A percentile compares a stretch with the other conserved stretches of the same genome.
These are phyloP conservation scores for Lantana camara DNA, from an alignment of 257 asterid genomes.

Conservation along the genomic window DNA sequence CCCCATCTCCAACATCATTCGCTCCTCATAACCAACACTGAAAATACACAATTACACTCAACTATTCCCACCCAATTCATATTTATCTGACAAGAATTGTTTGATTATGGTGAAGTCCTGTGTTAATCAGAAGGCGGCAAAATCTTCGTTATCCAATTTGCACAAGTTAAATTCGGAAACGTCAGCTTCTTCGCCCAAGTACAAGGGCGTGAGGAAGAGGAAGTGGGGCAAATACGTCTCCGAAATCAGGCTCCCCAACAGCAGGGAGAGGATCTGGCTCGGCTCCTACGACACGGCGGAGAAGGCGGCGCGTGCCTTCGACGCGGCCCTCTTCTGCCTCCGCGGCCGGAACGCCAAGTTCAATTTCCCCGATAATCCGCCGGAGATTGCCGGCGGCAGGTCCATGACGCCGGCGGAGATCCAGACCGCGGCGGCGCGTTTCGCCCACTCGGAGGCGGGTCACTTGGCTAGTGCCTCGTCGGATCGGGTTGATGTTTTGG, in stretches of 20 bases:
- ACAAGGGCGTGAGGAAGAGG: slow-evolving; percentile 62
- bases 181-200: slow-evolving; percentile 36
- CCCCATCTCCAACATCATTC: neutral
- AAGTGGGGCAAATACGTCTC: slow-evolving; percentile 80
- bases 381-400: slow-evolving; percentile 48
- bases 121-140: slow-evolving; percentile 9
- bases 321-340: slow-evolving; percentile 67
- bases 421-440: slow-evolving; percentile 62
- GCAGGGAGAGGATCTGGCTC: slow-evolving; percentile 76
- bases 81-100: neutral
- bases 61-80: too few relatives aligned
- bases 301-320: slow-evolving; percentile 78
- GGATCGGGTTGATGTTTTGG: too few relatives aligned
- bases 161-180: neutral
- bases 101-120: slow-evolving; percentile 46
- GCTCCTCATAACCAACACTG: neutral
- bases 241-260: slow-evolving; percentile 66
- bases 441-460: slow-evolving; percentile 38
- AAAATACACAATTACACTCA: too few relatives aligned
- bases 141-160: neutral
- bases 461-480: neutral
- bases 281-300: slow-evolving; percentile 70
- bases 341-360: slow-evolving; percentile 59
- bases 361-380: slow-evolving; percentile 58
- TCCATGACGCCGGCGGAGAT: slow-evolving; percentile 58